Base-by-base conservation (phyloP, 495 filamentous ascomycete species). In the Neurospora sp. region DNA sequence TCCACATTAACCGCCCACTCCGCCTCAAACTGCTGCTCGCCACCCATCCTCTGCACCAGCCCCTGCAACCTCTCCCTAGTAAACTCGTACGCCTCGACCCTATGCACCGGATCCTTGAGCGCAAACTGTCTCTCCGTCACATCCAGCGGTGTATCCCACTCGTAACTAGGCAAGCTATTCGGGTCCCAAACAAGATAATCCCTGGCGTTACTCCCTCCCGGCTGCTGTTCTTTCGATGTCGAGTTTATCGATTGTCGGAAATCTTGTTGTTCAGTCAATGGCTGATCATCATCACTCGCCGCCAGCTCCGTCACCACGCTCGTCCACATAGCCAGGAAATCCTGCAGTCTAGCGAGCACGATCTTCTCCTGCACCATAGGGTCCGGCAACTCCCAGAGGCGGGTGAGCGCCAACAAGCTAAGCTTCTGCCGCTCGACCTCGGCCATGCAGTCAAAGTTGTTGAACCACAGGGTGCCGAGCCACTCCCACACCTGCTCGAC, bases 1-100 rank as follows among this genome's bases (percentile, higher is more conserved):
- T 98, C 96, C 41, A 98, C 93, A 84, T 96, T 93, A n/a, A 86
- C 86, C n/a, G 93, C 81, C 91, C 92, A 98, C 62, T 93, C 87
- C 62, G 88, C 86, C 81, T 91, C 86, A 81, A 98, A 97, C 18
- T 81, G 84, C 77, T 91, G 86, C 70, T 89, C 87, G 2, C 95
- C 94, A 5, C 95, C 95, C 73, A 86, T 88, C 5, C 86, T 82
- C 72, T 82, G 83, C 73, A 97, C 88, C n/a, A 92, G 83, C 2
- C 86, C 82, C n/a, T 87, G 83, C 71, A 98, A 77, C 40, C 89
- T 86, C 49, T 90, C 86, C 72, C 88, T 88, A 14, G 97, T 86
- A 79, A 93, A 97, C 10, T 87, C 84, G 38, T 89, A 90, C 7
- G 92, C 88, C 62, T 91, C 88, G 54, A 95, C 83, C 23, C 84